Base-by-base conservation (phyloP, 140 eudicot species). In the Anethum foeniculum region DNA sequence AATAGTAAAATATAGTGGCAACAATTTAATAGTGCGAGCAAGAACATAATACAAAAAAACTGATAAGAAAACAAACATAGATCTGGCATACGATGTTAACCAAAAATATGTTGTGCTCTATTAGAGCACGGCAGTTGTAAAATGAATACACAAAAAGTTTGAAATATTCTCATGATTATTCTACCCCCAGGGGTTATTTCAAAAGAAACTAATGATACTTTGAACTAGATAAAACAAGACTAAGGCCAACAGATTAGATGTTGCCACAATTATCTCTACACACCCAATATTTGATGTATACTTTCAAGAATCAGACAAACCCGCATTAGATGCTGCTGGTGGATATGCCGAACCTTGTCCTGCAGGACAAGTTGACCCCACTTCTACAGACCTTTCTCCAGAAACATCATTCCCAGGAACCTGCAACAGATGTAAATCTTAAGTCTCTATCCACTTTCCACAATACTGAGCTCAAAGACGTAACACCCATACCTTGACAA, bases 401-500 rank as follows among this genome's bases (percentile, higher is more conserved):
- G 62, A 52, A 52, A 16, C 62, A 52, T 52, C 62, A 52, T 0
- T 4, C 10, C 72, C 25, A 15, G 44, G 30, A 69, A n/a, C 79
- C 85, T 82, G 82, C 64, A 71, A 65, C 21, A 71, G 9, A 71
- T 39, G 41, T 27, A 38, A 3, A 39, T 39, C 25, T 23, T 43
- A 52, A 73, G 47, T 23, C 77, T 73, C 19, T 30, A 73, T 25
- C 78, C 28, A 48, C 27, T 36, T 64, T 23, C 15, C 30, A 18
- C 19, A 47, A 38, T 28, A 48, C 21, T 65, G 68, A 64, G 58
- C 16, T 27, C 32, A 67, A 25, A 28, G 6, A 54, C 4, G 13
- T 30, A 11, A 77, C 39, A 14, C 41, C 47, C 81, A 62, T 83
- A 83, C 86, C 71, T 58, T 79, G 38, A 58, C 44, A 77, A 25